Conservation (phyloP, 2,329 filamentous ascomycete genomes). For the Claviceps sp. region DNA sequence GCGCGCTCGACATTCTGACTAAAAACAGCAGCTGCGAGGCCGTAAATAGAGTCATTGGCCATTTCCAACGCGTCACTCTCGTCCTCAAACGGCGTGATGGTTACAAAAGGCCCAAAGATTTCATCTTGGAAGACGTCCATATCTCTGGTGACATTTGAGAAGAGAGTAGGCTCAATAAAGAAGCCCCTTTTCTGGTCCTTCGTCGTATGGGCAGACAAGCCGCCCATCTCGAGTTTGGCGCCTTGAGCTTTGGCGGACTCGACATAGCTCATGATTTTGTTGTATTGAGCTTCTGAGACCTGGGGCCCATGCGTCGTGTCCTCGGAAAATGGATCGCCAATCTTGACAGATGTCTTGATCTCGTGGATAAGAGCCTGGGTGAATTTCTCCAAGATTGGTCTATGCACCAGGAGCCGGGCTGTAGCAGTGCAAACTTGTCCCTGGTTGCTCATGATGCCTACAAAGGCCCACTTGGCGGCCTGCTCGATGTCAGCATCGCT, state of each 20-base stretch:
- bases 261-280: constrained; percentile 57
- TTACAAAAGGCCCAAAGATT: constrained; percentile 32
- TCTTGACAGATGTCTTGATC: constrained; percentile 44
- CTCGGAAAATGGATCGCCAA: constrained; percentile 59
- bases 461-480: constrained; percentile 45
- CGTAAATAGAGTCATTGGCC: constrained; percentile 43
- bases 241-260: constrained; percentile 57
- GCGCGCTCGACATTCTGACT: constrained; percentile 40
- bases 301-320: constrained; percentile 64
- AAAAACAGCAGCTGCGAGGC: constrained; percentile 48
- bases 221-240: constrained; percentile 52
- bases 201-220: constrained; percentile 30
- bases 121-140: constrained; percentile 34
- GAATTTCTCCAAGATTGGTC: constrained; percentile 48
- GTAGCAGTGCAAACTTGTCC: constrained; percentile 55
- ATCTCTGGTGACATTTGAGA: constrained; percentile 25
- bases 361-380: constrained; percentile 46
- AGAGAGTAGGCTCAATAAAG: constrained; percentile 33
- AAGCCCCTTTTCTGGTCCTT: constrained; percentile 27
- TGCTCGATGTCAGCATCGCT: constrained; percentile 53
- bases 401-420: constrained; percentile 51
- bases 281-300: constrained; percentile 57
- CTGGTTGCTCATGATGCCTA: constrained; percentile 44
- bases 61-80: constrained; percentile 28
- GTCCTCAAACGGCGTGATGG: constrained; percentile 27